phyloP scores from a whole-genome alignment of 78 protist species.

The Guillardia theta region DNA sequence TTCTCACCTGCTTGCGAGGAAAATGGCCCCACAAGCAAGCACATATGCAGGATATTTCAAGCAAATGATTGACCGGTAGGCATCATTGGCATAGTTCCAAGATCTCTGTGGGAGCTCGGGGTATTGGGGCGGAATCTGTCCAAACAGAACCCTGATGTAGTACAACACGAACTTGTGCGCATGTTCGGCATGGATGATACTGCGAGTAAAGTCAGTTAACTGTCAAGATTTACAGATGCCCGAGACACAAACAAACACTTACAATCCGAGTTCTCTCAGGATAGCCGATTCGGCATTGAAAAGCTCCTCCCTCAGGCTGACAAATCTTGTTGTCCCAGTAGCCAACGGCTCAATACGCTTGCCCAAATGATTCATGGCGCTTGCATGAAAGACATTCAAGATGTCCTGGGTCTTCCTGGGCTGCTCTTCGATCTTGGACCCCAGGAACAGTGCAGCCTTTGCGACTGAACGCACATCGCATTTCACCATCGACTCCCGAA shows the following conservation, averaged over 20 bases:
- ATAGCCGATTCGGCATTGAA: background rate
- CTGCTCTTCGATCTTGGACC: background rate
- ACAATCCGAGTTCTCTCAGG: constrained; percentile 24
- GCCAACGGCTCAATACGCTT: background rate
- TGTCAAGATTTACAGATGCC: too few relatives aligned
- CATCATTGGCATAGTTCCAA: constrained; percentile 29
- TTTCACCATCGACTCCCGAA: background rate
- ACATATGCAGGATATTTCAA: too few relatives aligned
- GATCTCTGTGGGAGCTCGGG: background rate
- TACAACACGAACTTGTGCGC: constrained; percentile 36
- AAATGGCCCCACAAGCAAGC: too few relatives aligned
- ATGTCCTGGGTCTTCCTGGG: background rate
- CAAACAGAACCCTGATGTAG: background rate
- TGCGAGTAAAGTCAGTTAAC: too few relatives aligned
- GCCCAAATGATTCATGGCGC: background rate
- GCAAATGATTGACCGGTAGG: too few relatives aligned
- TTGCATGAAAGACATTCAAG: constrained; percentile 1
- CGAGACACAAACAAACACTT: too few relatives aligned
- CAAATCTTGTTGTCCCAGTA: background rate
- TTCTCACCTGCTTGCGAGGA: too few relatives aligned
- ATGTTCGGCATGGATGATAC: constrained; percentile 25
- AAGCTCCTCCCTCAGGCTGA: background rate
- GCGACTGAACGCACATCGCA: constrained; percentile 29
- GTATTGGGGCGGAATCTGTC: background rate
- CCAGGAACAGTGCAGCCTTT: constrained; percentile 34